Base-by-base conservation (phyloP, 2,329 filamentous ascomycete genomes). In the Zarea fungicola region DNA sequence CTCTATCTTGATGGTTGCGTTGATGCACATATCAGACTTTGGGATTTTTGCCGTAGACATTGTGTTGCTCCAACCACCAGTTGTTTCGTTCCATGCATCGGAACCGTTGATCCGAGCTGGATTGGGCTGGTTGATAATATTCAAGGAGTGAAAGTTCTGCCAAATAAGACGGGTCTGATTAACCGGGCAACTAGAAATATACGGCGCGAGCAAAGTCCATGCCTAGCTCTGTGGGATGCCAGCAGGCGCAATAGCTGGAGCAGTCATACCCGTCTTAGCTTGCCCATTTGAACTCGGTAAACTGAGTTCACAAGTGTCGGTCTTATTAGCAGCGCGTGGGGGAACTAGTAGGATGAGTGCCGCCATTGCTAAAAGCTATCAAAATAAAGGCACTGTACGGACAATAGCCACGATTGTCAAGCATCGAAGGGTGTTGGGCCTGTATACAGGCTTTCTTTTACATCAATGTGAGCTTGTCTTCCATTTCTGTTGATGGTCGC, bases 211-310 rank as follows among this genome's bases (percentile, higher is more conserved):
- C 19, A 89, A 75, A 0, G 87, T 86, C 89, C 89, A 95, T 0
- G 83, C 80, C 87, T 88, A 95, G 0, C 84, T 88, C 64, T 95
- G 89, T 0, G 87, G 88, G 21, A 92, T 83, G 32, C 87, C 87
- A n/a, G 85, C 88, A 36, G 88, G 89, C 43, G 87, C 87, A 34
- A 87, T 84, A 11, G 85, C 89, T 43, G 89, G 89, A 49, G 89
- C 85, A 19, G 78, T 82, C 52, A 91, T 93, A 48, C 91, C 89
- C 8, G 75, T 86, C 42, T 80, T 93, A 58, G 87, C 89, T 57
- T 95, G 89, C 61, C 89, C 89, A 1, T 95, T 95, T 62, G 89
- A 95, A 66, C 76, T 95, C 65, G 91, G 87, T n/a, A 95, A 95
- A 66, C 75, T 93, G 51, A 91, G 86, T 64, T 87, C 89, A 14